Percentiles rank a stretch among this genome's conserved stretches.
Conservation (phyloP, 768 basidiomycete species). For the Daedalea quercina region DNA sequence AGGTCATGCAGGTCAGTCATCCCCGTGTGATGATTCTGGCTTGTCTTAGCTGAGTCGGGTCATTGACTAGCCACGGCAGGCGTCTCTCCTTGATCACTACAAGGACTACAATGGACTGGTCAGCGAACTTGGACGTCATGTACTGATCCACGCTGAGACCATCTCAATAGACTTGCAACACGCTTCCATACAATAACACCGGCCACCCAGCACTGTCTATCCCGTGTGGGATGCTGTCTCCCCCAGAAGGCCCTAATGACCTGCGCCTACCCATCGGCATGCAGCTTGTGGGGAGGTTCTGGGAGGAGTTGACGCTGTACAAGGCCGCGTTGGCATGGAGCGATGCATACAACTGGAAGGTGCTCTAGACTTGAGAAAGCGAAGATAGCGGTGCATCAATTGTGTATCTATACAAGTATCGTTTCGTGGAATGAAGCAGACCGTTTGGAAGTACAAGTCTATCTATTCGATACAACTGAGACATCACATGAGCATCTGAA, state of each 20-base stretch:
- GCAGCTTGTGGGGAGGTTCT: slow-evolving; percentile 32
- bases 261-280: slow-evolving; percentile 36
- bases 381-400: background rate
- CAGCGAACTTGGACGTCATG: background rate
- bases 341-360: slow-evolving; percentile 16
- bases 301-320: slow-evolving; percentile 17
- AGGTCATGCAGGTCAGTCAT: slow-evolving; percentile 10
- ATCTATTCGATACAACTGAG: background rate
- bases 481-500: background rate
- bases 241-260: slow-evolving; percentile 27
- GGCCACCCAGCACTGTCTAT: slow-evolving; percentile 39
- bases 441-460: background rate
- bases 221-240: slow-evolving; percentile 33
- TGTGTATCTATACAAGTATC: background rate
- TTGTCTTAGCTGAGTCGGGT: background rate
- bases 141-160: background rate
- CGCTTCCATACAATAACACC: slow-evolving; percentile 23
- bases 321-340: slow-evolving; percentile 19
- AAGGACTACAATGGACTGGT: slow-evolving; percentile 15
- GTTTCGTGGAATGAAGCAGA: background rate
- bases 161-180: slow-evolving; percentile 12
- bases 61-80: slow-evolving; percentile 17
- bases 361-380: background rate
- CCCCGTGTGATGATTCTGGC: background rate
- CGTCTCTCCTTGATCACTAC: slow-evolving; percentile 16